Conservation (phyloP, 345 rosid genomes). For the Cardamine resedifolia region DNA sequence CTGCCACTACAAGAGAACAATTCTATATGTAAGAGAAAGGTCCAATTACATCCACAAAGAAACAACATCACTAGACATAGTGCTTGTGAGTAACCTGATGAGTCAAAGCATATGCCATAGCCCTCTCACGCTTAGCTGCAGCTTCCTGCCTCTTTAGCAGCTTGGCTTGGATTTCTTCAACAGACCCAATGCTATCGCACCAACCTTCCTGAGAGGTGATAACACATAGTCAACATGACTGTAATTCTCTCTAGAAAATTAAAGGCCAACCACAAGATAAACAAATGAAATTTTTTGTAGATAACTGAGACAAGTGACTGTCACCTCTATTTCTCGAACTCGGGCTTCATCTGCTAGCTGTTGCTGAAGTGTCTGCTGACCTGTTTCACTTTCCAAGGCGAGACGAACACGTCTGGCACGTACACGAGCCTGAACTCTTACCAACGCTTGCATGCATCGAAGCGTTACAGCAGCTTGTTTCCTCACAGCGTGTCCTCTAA, state of each 20-base stretch:
- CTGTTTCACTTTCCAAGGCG: conserved; percentile 84
- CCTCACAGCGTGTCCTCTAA: conserved; percentile 97
- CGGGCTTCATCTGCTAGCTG: conserved; percentile 74
- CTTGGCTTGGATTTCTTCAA: conserved; percentile 91
- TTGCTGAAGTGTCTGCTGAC: conserved; percentile 72
- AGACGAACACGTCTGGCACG: conserved; percentile 96
- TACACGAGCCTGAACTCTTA: conserved; percentile 98
- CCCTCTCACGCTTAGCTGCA: conserved; percentile 99
- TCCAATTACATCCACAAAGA: conserved; percentile 3
- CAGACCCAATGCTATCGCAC: conserved; percentile 97
- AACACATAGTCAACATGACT: conserved; percentile 16
- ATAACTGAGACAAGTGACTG: not conserved
- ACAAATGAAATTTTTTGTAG: not conserved
- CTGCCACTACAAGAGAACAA: conserved; percentile 73
- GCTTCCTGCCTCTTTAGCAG: conserved; percentile 94
- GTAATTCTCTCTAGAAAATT: not conserved
- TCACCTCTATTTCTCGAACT: conserved; percentile 93
- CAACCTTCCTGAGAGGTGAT: conserved; percentile 74
- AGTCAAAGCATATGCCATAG: conserved; percentile 98
- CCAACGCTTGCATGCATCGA: conserved; percentile 99
- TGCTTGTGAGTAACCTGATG: conserved; percentile 67
- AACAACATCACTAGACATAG: conserved; percentile 4
- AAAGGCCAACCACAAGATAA: not conserved
- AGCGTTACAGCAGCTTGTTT: conserved; percentile 99
- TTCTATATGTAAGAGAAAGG: not conserved